Conservation (phyloP, 345 rosid genomes). For the Pistacia integerrima region DNA sequence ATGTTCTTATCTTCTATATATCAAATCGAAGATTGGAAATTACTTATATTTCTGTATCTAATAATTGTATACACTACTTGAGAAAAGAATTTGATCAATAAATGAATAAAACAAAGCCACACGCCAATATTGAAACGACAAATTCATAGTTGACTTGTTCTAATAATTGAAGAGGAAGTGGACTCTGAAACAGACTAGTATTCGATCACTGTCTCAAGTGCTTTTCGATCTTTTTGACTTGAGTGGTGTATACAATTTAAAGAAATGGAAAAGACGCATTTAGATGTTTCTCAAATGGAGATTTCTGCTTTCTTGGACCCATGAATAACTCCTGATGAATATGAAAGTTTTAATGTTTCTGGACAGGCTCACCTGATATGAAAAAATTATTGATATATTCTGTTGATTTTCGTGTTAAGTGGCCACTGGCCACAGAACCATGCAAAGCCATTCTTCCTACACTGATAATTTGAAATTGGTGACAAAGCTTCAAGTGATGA, state of each 20-base stretch:
- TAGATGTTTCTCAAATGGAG: neutral
- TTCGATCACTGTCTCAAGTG: neutral
- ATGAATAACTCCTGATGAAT: neutral
- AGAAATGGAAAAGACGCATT: neutral
- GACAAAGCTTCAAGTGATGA: too few species aligned
- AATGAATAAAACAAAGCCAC: neutral
- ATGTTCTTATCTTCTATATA: too few species aligned
- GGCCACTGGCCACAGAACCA: neutral
- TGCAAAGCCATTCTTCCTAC: neutral
- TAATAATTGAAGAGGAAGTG: slow-evolving; percentile 25
- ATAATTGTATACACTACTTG: too few species aligned
- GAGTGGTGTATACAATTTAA: neutral
- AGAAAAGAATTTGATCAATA: neutral
- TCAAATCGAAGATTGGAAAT: too few species aligned
- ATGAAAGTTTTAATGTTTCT: neutral
- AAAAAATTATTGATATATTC: neutral
- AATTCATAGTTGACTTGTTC: slow-evolving; percentile 16
- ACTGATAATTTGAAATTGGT: neutral
- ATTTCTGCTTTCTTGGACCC: slow-evolving; percentile 11
- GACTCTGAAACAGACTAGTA: neutral
- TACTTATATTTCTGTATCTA: too few species aligned
- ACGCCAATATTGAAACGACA: neutral
- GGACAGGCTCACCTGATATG: neutral
- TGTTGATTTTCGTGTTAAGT: neutral
- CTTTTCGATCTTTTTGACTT: slow-evolving; percentile 7